phyloP scores from a whole-genome alignment of 192 early-diverging fungal genomes.

The Podila epicladia region DNA sequence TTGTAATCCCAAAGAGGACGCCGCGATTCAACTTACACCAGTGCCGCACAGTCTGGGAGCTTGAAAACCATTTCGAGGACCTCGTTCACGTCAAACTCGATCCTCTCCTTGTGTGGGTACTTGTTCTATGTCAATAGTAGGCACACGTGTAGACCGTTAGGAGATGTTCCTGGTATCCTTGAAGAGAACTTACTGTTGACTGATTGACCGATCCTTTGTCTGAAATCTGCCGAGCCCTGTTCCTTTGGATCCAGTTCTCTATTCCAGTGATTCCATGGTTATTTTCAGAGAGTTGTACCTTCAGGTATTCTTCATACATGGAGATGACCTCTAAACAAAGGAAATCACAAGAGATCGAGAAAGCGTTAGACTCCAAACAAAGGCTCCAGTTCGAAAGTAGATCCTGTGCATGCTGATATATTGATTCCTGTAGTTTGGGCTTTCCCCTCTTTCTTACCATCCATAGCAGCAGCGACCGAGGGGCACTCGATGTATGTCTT shows the following conservation, averaged over 20 bases:
- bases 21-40: constrained; percentile 20
- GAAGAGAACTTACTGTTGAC: not conserved
- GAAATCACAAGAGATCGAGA: not conserved
- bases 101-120: constrained; percentile 40
- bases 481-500: constrained; percentile 47
- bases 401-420: not conserved
- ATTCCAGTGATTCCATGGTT: not conserved
- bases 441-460: constrained; percentile 17
- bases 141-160: not conserved
- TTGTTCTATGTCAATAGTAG: constrained; percentile 24
- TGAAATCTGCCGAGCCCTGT: too few species aligned
- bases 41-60: constrained; percentile 45
- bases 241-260: not conserved
- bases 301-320: constrained; percentile 46
- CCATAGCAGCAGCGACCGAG: constrained; percentile 50
- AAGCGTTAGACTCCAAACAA: not conserved
- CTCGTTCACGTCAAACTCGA: constrained; percentile 49
- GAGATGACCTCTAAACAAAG: constrained; percentile 32
- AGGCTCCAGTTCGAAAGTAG: not conserved
- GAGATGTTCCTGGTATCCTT: not conserved
- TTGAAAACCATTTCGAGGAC: constrained; percentile 50
- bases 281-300: constrained; percentile 4
- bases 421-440: not conserved
- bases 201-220: not conserved
- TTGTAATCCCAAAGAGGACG: not conserved